Percentiles rank a stretch among this genome's conserved stretches.
Evolutionary conservation across 2,329 filamentous ascomycete genomes (phyloP).

Genomic region (Sarocladiaceae sp.): DNA sequence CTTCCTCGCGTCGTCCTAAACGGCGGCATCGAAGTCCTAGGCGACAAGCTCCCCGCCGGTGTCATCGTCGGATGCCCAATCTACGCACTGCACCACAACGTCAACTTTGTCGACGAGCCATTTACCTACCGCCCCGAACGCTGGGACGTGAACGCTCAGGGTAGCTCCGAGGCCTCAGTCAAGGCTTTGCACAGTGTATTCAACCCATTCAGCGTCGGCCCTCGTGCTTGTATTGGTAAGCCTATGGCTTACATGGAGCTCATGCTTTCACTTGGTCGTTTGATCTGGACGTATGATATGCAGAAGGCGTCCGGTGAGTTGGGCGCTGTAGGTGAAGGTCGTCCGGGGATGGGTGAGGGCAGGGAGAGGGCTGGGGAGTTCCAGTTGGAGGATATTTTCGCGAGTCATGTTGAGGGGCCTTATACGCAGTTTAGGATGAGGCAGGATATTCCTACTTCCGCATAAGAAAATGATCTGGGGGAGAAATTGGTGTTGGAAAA

Average conservation of each 20-base stretch:
- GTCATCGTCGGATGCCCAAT: slow-evolving; percentile 61
- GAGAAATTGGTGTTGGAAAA: too few relatives aligned
- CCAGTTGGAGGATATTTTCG: too few relatives aligned
- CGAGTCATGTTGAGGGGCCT: too few relatives aligned
- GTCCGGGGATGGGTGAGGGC: too few relatives aligned
- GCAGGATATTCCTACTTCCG: too few relatives aligned
- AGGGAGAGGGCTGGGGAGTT: too few relatives aligned
- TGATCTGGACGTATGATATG: too few relatives aligned
- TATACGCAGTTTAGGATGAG: too few relatives aligned
- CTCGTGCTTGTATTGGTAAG: slow-evolving; percentile 70
- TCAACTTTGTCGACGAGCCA: slow-evolving; percentile 55
- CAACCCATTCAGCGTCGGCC: slow-evolving; percentile 69
- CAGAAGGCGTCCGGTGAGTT: too few relatives aligned
- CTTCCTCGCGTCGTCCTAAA: slow-evolving; percentile 55
- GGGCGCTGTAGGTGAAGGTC: too few relatives aligned
- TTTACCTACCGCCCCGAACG: slow-evolving; percentile 60
- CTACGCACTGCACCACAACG: slow-evolving; percentile 66
- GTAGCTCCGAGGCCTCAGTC: slow-evolving; percentile 42
- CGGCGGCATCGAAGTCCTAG: slow-evolving; percentile 52
- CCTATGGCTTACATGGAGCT: slow-evolving; percentile 63
- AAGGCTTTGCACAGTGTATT: slow-evolving; percentile 69
- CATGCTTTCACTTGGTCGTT: too few relatives aligned
- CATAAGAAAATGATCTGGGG: too few relatives aligned
- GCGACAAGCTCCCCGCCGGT: slow-evolving; percentile 50
- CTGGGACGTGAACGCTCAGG: slow-evolving; percentile 52